Evolutionary conservation across 495 filamentous ascomycete genomes (phyloP).

Genomic region (Talaromyces liani): DNA sequence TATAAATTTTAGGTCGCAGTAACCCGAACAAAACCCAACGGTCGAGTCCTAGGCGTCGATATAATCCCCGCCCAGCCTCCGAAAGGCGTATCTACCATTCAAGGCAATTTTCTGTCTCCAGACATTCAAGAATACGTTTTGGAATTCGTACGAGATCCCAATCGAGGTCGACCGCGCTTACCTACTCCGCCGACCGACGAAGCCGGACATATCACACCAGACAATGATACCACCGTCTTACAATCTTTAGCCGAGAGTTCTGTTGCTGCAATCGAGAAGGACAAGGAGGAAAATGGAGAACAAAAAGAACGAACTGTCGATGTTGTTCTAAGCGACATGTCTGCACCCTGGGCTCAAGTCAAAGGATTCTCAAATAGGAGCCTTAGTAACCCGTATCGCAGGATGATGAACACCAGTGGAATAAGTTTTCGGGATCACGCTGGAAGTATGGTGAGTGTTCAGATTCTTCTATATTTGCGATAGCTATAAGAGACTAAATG

Average conservation of each 20-base stretch:
- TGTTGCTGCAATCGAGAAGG: not conserved
- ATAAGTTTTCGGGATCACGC: slow-evolving; percentile 79
- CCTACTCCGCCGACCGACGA: slow-evolving; percentile 6
- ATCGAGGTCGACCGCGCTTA: slow-evolving; percentile 45
- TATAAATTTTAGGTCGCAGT: slow-evolving; percentile 59
- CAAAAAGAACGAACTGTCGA: slow-evolving; percentile 57
- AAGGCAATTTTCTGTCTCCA: slow-evolving; percentile 79
- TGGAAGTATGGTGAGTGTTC: slow-evolving; percentile 80
- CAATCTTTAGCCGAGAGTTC: not conserved
- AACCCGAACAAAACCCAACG: slow-evolving; percentile 63
- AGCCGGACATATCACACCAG: slow-evolving; percentile 10
- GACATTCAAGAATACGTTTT: slow-evolving; percentile 67
- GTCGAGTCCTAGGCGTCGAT: slow-evolving; percentile 83
- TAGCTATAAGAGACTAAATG: not conserved
- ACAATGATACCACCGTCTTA: slow-evolving; percentile 8
- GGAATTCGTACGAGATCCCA: slow-evolving; percentile 60
- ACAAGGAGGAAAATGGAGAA: slow-evolving; percentile 9
- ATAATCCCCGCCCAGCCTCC: slow-evolving; percentile 88
- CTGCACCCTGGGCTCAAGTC: slow-evolving; percentile 80
- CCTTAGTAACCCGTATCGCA: slow-evolving; percentile 85
- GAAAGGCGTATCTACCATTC: slow-evolving; percentile 80
- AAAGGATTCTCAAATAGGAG: slow-evolving; percentile 73
- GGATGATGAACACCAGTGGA: slow-evolving; percentile 99
- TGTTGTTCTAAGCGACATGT: slow-evolving; percentile 98
- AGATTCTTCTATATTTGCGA: not conserved